Evolutionary conservation across 208 protist species (phyloP).

Genomic region (Chromosphaera perkinsii): DNA sequence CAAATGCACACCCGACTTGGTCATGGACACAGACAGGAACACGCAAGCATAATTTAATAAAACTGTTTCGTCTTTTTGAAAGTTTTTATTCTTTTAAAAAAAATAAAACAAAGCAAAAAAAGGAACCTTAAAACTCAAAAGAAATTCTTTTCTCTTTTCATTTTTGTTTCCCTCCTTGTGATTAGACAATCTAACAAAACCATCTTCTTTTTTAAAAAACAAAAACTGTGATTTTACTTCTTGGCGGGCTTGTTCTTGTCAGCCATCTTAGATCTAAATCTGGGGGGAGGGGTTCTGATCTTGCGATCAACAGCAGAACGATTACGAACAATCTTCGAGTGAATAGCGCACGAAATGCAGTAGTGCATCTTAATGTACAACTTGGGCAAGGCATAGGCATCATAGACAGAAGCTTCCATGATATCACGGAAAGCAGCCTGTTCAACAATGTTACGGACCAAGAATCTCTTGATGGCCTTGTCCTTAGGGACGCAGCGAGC

Average conservation of each 20-base stretch:
- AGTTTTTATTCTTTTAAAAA: no score
- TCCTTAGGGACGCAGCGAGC: conserved; percentile 66
- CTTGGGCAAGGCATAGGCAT: conserved; percentile 89
- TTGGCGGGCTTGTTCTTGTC: conserved; percentile 6
- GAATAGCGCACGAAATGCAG: conserved; percentile 98
- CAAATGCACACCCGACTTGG: no score
- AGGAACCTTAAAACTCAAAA: no score
- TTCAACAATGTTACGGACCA: conserved; percentile 96
- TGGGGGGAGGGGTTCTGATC: conserved; percentile 61
- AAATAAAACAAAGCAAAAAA: no score
- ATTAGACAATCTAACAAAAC: no score
- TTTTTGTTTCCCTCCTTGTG: no score
- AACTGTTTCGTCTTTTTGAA: no score
- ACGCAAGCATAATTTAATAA: no score
- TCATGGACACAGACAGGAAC: no score
- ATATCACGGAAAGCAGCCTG: conserved; percentile 91
- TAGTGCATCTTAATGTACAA: conserved; percentile 98
- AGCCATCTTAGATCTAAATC: conserved; percentile 35
- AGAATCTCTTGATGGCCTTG: conserved; percentile 95
- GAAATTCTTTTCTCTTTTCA: no score
- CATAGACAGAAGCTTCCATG: conserved; percentile 83
- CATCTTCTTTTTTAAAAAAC: no score
- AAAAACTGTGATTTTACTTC: no score
- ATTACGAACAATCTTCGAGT: conserved; percentile 90
- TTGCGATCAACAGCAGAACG: conserved; percentile 59